Evolutionary conservation across 208 protist species (phyloP).

Genomic region (Sergeia podlipaevii): DNA sequence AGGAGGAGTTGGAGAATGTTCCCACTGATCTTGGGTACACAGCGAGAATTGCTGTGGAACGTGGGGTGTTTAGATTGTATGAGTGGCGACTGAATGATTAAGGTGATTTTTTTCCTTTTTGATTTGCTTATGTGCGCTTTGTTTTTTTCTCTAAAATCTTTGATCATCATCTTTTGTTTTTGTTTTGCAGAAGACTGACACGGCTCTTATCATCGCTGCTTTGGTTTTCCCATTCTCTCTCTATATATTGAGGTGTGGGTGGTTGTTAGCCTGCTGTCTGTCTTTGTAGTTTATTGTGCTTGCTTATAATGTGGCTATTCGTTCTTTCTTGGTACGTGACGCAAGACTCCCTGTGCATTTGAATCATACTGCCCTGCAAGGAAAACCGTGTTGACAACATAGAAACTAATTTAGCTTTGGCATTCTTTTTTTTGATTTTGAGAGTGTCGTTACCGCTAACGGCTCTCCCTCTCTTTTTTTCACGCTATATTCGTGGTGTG

Average conservation of each 20-base stretch:
- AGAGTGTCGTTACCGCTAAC: too few species aligned
- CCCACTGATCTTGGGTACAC: conserved; percentile 22
- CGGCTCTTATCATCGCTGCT: too few species aligned
- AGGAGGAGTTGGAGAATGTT: conserved; percentile 35
- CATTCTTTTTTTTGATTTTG: too few species aligned
- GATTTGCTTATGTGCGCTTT: conserved; percentile 1
- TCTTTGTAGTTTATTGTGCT: not conserved
- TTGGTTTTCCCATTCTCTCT: too few species aligned
- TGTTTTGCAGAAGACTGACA: too few species aligned
- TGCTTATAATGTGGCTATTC: not conserved
- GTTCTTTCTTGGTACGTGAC: too few species aligned
- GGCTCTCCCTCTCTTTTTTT: not conserved
- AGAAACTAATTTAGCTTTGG: too few species aligned
- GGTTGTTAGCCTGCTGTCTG: too few species aligned
- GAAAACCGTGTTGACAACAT: too few species aligned
- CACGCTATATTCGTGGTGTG: not conserved
- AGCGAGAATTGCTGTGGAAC: conserved; percentile 7
- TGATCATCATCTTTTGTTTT: not conserved
- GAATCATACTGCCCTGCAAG: too few species aligned
- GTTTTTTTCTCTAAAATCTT: conserved; percentile 8
- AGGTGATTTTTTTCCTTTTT: conserved; percentile 12
- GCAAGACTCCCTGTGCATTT: too few species aligned
- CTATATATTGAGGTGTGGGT: too few species aligned
- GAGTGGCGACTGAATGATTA: conserved; percentile 14
- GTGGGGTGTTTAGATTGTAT: conserved; percentile 26